Evolutionary conservation across 2,329 filamentous ascomycete species (phyloP).

Genomic region (Raffaelea arxii): DNA sequence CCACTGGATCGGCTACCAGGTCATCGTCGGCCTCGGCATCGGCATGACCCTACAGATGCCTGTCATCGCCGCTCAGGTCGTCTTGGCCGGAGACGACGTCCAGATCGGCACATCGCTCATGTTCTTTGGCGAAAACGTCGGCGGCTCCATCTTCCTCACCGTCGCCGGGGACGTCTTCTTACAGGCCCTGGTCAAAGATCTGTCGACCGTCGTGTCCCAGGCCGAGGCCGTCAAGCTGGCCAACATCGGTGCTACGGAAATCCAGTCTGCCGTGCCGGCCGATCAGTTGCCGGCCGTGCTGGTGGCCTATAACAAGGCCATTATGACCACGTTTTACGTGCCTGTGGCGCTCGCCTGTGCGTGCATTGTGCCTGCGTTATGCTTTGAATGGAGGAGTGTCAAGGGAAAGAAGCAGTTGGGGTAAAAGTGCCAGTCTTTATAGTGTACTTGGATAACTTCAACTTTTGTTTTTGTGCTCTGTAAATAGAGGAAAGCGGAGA

Average conservation of each 20-base stretch:
- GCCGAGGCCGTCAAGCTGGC: neutral
- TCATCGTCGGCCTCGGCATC: conserved; percentile 28
- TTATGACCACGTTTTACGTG: conserved; percentile 49
- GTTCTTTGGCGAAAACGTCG: conserved; percentile 29
- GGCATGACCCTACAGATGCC: conserved; percentile 28
- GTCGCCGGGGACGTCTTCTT: conserved; percentile 29
- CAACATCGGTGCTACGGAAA: neutral
- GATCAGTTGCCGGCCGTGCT: conserved; percentile 8
- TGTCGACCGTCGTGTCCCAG: conserved; percentile 11
- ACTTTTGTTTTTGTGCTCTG: too few relatives aligned
- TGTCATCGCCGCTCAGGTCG: conserved; percentile 28
- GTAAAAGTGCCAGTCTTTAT: too few relatives aligned
- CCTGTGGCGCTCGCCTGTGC: conserved; percentile 39
- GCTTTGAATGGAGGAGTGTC: conserved; percentile 46
- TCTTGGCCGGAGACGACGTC: conserved; percentile 17
- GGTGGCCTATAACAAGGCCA: conserved; percentile 47
- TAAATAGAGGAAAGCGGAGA: too few relatives aligned
- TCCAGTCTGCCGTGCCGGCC: neutral
- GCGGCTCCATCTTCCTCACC: conserved; percentile 29
- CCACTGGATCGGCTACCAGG: conserved; percentile 25
- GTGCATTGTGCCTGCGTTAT: conserved; percentile 39
- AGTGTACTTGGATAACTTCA: too few relatives aligned
- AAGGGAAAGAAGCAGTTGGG: conserved; percentile 13
- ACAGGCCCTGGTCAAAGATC: conserved; percentile 21
- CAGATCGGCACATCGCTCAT: conserved; percentile 27